Evolutionary conservation across 2,329 filamentous ascomycete species (phyloP), one percentile per base, ranked within the genome.

Genomic region (Chlorencoelia australis): DNA sequence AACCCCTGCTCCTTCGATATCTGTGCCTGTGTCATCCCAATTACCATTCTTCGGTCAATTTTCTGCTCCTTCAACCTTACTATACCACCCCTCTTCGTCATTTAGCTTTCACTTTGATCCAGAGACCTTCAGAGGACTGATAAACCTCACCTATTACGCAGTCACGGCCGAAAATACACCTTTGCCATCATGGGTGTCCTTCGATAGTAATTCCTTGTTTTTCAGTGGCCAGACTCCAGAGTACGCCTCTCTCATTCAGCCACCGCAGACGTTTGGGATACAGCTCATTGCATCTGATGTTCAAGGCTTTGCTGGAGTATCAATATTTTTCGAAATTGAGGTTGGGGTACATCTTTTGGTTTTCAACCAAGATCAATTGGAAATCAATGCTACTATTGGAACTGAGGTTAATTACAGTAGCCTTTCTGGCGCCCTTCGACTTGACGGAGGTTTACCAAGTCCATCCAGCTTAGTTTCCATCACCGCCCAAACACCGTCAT

Each of bases 131-230:
- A 42, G 30, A 10, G 35, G 26, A 27, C 59, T 62, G 0, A 61
- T 66, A 3, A 59, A 60, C 11, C 67, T 78, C 33, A 74, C 75
- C 40, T 94, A 87, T 57, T 89, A 91, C 54, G 83, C 84, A 7
- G 76, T 81, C 3, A 81, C 83, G 4, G 68, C 67, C 4, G 73
- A 89, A 51, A 82, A 83, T 51, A 83, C 82, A n/a, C 86, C 87
- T 22, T 63, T 94, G 22, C 87, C 87, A 14, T 79, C 85, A 1
- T 94, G 87, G 87, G 64, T 94, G 29, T 63, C 63, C n/a, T 94
- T 94, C 51, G 72, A 91, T 47, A 54, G 70, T 1, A 55, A 55
- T 2, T 66, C 59, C 0, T 61, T 94, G 25, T 68, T 67, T 1
- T 93, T 94, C 49, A 73, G 71, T 1, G 87, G 87, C 16, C 72